Base-by-base conservation (phyloP, 2,329 filamentous ascomycete genomes). In the Neofusicoccum laricinum region DNA sequence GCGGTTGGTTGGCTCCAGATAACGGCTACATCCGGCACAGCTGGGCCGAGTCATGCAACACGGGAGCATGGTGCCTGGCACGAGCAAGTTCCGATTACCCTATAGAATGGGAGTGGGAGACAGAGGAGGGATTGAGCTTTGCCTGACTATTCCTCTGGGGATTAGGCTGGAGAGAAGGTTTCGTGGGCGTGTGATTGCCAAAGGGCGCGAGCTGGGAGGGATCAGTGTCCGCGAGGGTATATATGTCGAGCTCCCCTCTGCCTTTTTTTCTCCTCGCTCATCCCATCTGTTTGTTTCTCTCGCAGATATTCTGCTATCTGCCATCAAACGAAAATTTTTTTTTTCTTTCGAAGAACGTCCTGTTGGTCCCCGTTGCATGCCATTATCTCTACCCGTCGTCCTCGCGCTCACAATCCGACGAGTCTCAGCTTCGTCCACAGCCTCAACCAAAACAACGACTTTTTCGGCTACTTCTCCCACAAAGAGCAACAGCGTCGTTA, bases 11-110 rank as follows among this genome's bases (percentile, higher is more conserved):
- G 55, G 55, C 38, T 46, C 25, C 15, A 46, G 41, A 46, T 38
- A 59, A 46, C 55, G 55, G 55, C 38, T 59, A 59, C 55, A 14
- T 25, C 55, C 55, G 55, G 55, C 55, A 59, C 36, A 30, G 36
- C 19, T 57, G 38, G 53, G 53, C 40, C 38, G 53, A 55, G 50
- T 55, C 34, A 55, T 34, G 8, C 11, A 15, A 48, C 19, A 32
- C 14, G 36, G 36, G 10, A 38, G 11, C 10, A 38, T 38, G 36
- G 36, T 38, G 3, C 36, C 10, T 15, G 11, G 36, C 6, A 30
- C 25, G 25, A 30, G 25, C 51, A 36, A 4, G n/a, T 55, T 41
- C 51, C 34, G 21, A 48, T 25, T 19, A 48, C 45, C 25, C 25
- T 30, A 48, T 48, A 36, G 36, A 21, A n/a, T 7, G 17, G 36